A percentile compares a stretch with the other conserved stretches of the same genome.
Conservation (phyloP, 2,329 filamentous ascomycete genomes). For the Zasmidium angulare region DNA sequence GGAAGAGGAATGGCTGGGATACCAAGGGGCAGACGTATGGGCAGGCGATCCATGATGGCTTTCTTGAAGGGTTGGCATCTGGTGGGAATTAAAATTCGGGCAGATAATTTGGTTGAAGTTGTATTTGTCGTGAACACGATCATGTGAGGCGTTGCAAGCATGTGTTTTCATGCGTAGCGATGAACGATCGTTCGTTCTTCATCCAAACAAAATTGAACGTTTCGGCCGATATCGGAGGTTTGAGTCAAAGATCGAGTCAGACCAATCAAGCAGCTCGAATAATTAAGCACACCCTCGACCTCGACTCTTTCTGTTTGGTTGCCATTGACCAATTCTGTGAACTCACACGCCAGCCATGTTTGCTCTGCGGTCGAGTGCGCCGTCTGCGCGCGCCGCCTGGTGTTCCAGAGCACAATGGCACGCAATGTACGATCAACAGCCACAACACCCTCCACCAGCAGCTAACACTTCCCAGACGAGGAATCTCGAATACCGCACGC, state of each 20-base stretch:
- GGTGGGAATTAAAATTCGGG: no score
- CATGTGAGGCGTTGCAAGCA: no score
- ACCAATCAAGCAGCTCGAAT: no score
- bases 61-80: no score
- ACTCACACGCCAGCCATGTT: slow-evolving; percentile 7
- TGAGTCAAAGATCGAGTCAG: neutral
- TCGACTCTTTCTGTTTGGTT: no score
- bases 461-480: slow-evolving; percentile 19
- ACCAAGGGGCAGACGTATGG: no score
- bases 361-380: slow-evolving; percentile 10
- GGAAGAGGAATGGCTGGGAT: neutral
- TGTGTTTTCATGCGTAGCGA: no score
- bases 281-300: neutral
- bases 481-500: slow-evolving; percentile 21
- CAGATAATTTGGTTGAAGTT: no score
- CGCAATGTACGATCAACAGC: slow-evolving; percentile 15
- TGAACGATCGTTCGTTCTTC: no score
- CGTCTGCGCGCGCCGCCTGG: slow-evolving; percentile 19
- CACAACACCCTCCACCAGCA: neutral
- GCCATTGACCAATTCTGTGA: neutral
- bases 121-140: no score
- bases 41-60: no score
- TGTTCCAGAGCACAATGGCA: slow-evolving; percentile 22
- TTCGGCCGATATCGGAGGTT: neutral
- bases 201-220: no score